These are phyloP conservation scores for Phallus indusiatus DNA, from an alignment of 768 basidiomycete genomes.

Conservation along the genomic window DNA sequence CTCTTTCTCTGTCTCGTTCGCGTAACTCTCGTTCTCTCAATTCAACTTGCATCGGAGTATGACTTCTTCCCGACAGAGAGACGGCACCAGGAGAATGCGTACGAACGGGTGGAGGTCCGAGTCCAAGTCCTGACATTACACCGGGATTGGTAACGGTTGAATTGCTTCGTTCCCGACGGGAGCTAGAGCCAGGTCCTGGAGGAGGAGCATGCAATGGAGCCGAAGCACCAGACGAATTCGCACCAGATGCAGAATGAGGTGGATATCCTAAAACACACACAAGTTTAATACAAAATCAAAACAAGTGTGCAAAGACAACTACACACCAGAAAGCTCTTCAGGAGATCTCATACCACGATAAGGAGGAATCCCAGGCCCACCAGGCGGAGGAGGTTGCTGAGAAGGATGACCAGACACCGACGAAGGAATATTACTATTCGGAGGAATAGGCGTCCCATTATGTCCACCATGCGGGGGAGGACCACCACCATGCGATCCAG, in stretches of 20 bases:
- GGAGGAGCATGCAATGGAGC: no score
- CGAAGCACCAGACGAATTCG: no score
- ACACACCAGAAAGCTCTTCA: neutral
- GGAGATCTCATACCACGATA: neutral
- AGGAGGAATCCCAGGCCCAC: neutral
- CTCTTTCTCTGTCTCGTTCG: neutral
- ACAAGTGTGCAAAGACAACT: neutral
- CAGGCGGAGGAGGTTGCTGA: neutral
- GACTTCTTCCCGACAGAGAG: neutral
- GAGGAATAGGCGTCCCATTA: slow-evolving; percentile 7
- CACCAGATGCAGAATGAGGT: neutral
- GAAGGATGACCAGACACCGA: neutral
- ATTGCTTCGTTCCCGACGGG: neutral
- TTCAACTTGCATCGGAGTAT: neutral
- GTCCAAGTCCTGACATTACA: neutral
- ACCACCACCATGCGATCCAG: neutral
- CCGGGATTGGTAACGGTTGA: neutral
- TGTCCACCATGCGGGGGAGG: neutral
- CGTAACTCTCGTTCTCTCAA: neutral
- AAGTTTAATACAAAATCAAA: neutral
- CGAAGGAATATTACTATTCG: slow-evolving; percentile 1
- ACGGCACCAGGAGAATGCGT: no score
- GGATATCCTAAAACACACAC: neutral
- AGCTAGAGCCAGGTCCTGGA: neutral
- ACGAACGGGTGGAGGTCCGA: neutral